Conservation (phyloP, 805 yeast species). For the Kodamaea fukazawae region DNA sequence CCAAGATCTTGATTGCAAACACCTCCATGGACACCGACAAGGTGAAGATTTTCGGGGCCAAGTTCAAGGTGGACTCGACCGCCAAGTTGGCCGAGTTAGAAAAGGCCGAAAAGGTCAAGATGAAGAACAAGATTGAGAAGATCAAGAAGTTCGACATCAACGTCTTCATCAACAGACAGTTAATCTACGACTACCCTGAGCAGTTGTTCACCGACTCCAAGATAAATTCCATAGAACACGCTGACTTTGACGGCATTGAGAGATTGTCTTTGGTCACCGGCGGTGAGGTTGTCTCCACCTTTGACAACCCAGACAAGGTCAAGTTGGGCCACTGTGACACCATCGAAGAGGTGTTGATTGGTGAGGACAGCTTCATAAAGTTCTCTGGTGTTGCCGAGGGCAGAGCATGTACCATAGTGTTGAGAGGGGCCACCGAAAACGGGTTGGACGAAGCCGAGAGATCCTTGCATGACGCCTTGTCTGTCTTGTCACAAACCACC, state of each 20-base stretch:
- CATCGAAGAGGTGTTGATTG: slow-evolving; percentile 90
- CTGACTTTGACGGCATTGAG: slow-evolving; percentile 97
- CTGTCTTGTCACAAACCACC: slow-evolving; percentile 93
- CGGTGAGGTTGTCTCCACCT: slow-evolving; percentile 96
- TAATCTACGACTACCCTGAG: slow-evolving; percentile 97
- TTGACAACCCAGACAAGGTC: slow-evolving; percentile 86
- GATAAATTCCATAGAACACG: slow-evolving; percentile 93
- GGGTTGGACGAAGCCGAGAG: slow-evolving; percentile 49
- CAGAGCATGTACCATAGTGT: slow-evolving; percentile 91
- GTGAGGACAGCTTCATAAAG: slow-evolving; percentile 86
- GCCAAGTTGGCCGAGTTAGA: slow-evolving; percentile 91
- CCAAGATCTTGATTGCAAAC: slow-evolving; percentile 87
- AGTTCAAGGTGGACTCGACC: slow-evolving; percentile 93
- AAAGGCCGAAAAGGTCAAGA: slow-evolving; percentile 89
- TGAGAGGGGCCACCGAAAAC: slow-evolving; percentile 59
- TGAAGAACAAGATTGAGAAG: slow-evolving; percentile 85
- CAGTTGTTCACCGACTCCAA: slow-evolving; percentile 85
- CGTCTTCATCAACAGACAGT: slow-evolving; percentile 91
- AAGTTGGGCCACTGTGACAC: slow-evolving; percentile 83
- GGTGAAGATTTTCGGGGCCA: slow-evolving; percentile 96
- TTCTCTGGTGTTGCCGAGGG: slow-evolving; percentile 96
- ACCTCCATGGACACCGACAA: slow-evolving; percentile 97
- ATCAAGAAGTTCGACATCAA: slow-evolving; percentile 84
- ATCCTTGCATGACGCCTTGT: slow-evolving; percentile 86
- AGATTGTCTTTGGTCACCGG: slow-evolving; percentile 95